A percentile compares a stretch with the other conserved stretches of the same genome.
Conservation (phyloP, 2,329 filamentous ascomycete species). For the Orbilia brochopaga region DNA sequence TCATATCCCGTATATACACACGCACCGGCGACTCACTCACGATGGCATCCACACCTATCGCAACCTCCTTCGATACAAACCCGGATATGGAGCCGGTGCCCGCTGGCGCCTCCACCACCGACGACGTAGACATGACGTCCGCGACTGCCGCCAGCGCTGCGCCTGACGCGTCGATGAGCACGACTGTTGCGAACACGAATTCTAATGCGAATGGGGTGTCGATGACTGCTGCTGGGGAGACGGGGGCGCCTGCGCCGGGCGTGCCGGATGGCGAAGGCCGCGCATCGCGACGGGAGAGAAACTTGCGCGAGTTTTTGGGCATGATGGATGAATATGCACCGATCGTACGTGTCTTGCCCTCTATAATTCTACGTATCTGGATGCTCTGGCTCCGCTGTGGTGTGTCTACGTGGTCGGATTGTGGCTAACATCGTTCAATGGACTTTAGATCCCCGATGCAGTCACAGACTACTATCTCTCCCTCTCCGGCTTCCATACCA, state of each 20-base stretch:
- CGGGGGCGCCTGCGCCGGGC: slow-evolving; percentile 10
- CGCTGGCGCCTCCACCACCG: slow-evolving; percentile 21
- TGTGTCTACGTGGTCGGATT: background rate
- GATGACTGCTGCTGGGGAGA: slow-evolving; percentile 17
- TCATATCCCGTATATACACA: background rate
- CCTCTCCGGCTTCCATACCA: slow-evolving; percentile 88
- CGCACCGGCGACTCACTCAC: background rate
- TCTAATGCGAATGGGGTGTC: slow-evolving; percentile 37
- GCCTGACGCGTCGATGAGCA: slow-evolving; percentile 39
- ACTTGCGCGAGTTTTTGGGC: slow-evolving; percentile 84
- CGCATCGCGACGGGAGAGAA: slow-evolving; percentile 80
- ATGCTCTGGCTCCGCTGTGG: background rate
- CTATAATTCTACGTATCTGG: background rate
- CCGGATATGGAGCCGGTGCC: slow-evolving; percentile 36
- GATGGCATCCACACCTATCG: slow-evolving; percentile 40
- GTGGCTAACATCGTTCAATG: background rate
- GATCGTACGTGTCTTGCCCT: slow-evolving; percentile 71
- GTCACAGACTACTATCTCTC: slow-evolving; percentile 99
- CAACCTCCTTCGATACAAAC: slow-evolving; percentile 48
- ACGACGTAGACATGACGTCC: slow-evolving; percentile 49
- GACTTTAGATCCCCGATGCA: slow-evolving; percentile 90
- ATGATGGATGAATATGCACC: slow-evolving; percentile 99
- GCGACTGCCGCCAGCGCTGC: slow-evolving; percentile 13
- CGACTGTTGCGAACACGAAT: slow-evolving; percentile 38
- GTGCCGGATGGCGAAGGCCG: slow-evolving; percentile 15